Evolutionary conservation across 148 eudicot species (phyloP), one percentile per base, ranked within the genome.

Genomic region (Arctostaphylos glauca): DNA sequence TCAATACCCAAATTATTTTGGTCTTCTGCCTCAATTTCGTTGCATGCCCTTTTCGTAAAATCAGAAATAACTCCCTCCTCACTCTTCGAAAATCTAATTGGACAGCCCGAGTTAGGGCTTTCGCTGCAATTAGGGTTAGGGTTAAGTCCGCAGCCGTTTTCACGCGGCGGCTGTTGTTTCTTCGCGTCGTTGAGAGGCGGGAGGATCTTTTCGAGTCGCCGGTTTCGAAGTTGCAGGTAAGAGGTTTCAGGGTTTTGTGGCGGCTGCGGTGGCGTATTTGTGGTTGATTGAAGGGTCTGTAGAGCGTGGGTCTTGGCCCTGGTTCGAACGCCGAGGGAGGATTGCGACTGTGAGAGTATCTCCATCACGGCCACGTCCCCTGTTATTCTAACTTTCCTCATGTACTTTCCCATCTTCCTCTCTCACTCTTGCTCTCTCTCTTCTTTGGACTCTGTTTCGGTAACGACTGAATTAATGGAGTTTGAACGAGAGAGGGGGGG

Each of bases 291-390:
- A 38, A 81, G 91, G 16, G 83, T 84, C 79, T 90, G 94, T 21
- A 95, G 87, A 13, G 98, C 93, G 62, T 92, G 91, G 85, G 97
- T 92, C 84, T 85, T 88, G 83, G 98, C 97, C 43, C 98, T 74
- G 14, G 98, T 95, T 23, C 92, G 90, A 21, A 95, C 97, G 31
- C 98, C 98, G 19, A 90, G 84, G 2, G 89, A 78, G 23, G 92
- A 79, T 15, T 64, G 70, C 1, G 70, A 23, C 79, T 86, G 92
- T 1, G 90, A 88, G 82, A 88, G 87, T 62, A 89, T 87, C 75
- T 92, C 96, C 90, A 91, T 91, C 2, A 88, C 89, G 2, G 93
- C 86, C 6, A 90, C 87, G 81, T 92, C 92, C 0, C 89, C 86
- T 47, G 90, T 82, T 10, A 91, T 83, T 81, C 91, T 90, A 38